Evolutionary conservation across 441 rosid genomes (phyloP), one percentile per base, ranked within the genome.

Genomic region (Adansonia rubrostipa): DNA sequence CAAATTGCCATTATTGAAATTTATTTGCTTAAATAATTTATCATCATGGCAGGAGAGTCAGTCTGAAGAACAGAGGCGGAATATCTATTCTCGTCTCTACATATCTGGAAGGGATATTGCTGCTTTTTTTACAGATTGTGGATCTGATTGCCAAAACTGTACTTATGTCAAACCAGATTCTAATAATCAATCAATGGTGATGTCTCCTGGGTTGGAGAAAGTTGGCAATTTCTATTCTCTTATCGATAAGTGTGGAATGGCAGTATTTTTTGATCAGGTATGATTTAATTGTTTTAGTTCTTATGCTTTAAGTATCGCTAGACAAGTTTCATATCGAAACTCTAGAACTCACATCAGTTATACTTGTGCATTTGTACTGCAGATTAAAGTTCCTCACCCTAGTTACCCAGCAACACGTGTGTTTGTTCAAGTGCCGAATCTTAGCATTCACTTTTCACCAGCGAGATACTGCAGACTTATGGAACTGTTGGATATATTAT

Each of bases 101-200:
- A 91, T 97, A 80, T 90, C 94, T 77, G 99, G 99, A 81, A 92
- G 93, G 87, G 99, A 97, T 84, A 95, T 97, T 80, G 96, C 99
- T 80, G 99, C 97, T 79, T 92, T 95, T 83, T 93, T 97, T 78
- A 88, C 91, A 47, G 93, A 91, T 80, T 87, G 89, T 85, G 87
- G 86, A 82, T 85, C 92, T 81, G 92, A 87, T 45, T 45, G 86
- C 82, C 85, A 65, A 79, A 87, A 80, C 58, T 81, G 90, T 78
- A 73, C 88, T 64, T 85, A 80, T 64, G 79, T 84, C 67, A 60
- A 80, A 69, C 88, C 89, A 82, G 82, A 74, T 73, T 79, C 84
- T 80, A 67, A 82, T 80, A 82, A 79, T 81, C 91, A 86, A 74
- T 78, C 83, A 51, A 74, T 80, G 70, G 53, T 81, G 54, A 54